These are phyloP conservation scores for Brassica juncea DNA, from an alignment of 345 rosid genomes.

Conservation along the genomic window DNA sequence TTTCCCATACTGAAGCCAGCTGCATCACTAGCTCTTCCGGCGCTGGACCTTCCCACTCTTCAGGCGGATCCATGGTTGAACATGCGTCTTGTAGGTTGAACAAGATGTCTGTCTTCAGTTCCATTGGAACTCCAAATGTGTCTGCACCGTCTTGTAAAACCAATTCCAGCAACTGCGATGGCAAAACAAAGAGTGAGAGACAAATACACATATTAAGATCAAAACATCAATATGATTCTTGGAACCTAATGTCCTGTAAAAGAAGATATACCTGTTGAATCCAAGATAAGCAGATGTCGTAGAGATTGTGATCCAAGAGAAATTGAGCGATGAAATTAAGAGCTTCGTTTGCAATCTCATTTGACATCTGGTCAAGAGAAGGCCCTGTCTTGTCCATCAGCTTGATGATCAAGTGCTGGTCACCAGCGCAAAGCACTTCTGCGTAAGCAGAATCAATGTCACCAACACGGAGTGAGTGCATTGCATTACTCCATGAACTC, in stretches of 20 bases:
- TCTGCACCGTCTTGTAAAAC: constrained; percentile 81
- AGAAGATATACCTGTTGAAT: constrained; percentile 77
- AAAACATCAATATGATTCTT: constrained; percentile 1
- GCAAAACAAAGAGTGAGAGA: constrained; percentile 4
- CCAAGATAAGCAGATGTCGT: constrained; percentile 92
- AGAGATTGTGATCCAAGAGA: constrained; percentile 72
- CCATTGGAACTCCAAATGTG: constrained; percentile 67
- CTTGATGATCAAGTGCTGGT: constrained; percentile 86
- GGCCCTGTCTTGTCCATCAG: constrained; percentile 97
- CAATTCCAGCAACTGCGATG: constrained; percentile 66
- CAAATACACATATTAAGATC: background rate
- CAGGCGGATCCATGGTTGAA: constrained; percentile 69
- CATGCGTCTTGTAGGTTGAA: constrained; percentile 77
- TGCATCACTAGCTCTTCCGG: constrained; percentile 85
- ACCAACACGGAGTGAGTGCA: constrained; percentile 89
- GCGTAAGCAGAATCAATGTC: constrained; percentile 89
- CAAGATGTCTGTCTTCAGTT: constrained; percentile 79
- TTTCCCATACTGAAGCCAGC: constrained; percentile 89
- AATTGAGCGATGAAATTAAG: constrained; percentile 74
- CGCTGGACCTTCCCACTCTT: constrained; percentile 90
- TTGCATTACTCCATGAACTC: constrained; percentile 91
- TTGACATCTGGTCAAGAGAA: constrained; percentile 79
- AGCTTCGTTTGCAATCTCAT: constrained; percentile 75
- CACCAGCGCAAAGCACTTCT: constrained; percentile 75
- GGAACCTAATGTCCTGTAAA: constrained; percentile 1